Conservation (phyloP, 2,329 filamentous ascomycete species). For the Thelonectria olida region DNA sequence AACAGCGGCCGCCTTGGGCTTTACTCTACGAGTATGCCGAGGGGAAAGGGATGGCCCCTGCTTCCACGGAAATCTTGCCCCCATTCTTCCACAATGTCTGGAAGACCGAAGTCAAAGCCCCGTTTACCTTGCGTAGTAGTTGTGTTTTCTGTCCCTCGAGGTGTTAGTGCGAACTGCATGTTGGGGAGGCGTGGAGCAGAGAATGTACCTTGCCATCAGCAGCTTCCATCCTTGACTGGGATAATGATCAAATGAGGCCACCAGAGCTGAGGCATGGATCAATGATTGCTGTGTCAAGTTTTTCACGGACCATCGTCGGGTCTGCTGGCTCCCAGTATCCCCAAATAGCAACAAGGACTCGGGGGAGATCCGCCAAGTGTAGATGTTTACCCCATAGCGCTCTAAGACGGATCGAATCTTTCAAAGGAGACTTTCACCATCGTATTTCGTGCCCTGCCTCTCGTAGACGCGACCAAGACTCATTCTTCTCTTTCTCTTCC, state of each 20-base stretch:
- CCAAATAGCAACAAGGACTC: too few relatives aligned
- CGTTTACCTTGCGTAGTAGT: background rate
- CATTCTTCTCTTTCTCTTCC: too few relatives aligned
- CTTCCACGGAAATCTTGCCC: background rate
- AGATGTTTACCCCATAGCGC: too few relatives aligned
- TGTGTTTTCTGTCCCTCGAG: background rate
- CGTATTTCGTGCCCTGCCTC: too few relatives aligned
- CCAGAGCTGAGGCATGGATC: background rate
- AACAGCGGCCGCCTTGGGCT: background rate
- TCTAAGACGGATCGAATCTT: too few relatives aligned
- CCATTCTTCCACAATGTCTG: too few relatives aligned
- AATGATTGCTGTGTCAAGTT: background rate
- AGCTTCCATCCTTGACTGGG: slow-evolving; percentile 11
- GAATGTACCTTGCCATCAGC: background rate
- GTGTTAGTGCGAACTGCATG: background rate
- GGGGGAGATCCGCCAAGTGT: too few relatives aligned
- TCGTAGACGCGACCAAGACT: too few relatives aligned
- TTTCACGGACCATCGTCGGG: too few relatives aligned
- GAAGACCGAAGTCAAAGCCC: background rate
- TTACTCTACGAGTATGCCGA: background rate
- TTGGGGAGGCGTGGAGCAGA: background rate
- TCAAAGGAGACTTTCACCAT: too few relatives aligned
- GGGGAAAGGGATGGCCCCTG: background rate
- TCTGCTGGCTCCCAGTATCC: too few relatives aligned
- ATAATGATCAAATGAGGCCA: slow-evolving; percentile 39